Evolutionary conservation across 164 flowering plant genomes (phyloP).

Genomic region (Liriodendron chinense): DNA sequence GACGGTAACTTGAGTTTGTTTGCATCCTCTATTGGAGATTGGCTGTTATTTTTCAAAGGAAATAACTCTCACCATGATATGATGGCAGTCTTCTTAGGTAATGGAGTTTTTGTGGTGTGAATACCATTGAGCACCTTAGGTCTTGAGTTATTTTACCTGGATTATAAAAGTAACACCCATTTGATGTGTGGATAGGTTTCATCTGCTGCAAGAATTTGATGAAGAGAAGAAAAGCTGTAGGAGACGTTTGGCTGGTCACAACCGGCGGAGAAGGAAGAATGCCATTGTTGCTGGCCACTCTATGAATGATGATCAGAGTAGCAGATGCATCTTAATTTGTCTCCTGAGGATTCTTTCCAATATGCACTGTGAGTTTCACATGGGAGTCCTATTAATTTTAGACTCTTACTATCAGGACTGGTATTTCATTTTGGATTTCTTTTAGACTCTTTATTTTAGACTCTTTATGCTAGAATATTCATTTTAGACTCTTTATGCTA

Average conservation of each 20-base stretch:
- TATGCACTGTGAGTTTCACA: constrained; percentile 42
- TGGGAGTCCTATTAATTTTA: neutral
- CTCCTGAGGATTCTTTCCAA: constrained; percentile 46
- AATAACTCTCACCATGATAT: neutral
- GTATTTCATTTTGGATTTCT: neutral
- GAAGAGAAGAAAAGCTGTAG: constrained; percentile 62
- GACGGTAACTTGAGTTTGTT: too few relatives aligned
- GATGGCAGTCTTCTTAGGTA: neutral
- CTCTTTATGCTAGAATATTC: neutral
- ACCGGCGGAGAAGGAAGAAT: constrained; percentile 54
- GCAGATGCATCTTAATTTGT: constrained; percentile 36
- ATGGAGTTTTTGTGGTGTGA: neutral
- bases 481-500: neutral
- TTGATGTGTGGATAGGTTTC: constrained; percentile 39
- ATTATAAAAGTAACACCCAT: neutral
- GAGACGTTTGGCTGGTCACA: constrained; percentile 59
- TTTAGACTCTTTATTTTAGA: neutral
- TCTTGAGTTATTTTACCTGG: neutral
- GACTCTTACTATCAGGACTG: neutral
- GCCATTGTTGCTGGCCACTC: constrained; percentile 35
- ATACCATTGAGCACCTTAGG: neutral
- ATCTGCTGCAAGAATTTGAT: constrained; percentile 59
- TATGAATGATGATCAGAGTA: constrained; percentile 33
- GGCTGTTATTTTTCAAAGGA: neutral
- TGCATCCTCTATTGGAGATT: neutral